Evolutionary conservation across 2,329 filamentous ascomycete species (phyloP), one percentile per base, ranked within the genome.

Genomic region (Beauveria australis): DNA sequence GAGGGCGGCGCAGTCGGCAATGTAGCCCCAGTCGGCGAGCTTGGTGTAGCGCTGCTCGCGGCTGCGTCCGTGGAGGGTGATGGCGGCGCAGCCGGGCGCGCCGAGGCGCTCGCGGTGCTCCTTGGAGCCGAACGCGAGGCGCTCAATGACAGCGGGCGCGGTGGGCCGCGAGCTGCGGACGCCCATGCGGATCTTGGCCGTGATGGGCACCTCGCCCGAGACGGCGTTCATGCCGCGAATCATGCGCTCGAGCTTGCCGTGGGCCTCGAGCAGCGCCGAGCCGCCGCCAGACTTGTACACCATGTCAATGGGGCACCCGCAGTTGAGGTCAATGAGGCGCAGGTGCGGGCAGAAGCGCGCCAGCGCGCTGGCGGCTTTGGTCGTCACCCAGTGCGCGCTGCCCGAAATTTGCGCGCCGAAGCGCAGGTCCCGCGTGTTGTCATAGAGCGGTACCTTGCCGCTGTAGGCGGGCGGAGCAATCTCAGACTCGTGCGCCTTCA

Each of bases 211-310:
- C 67, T 95, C 89, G 48, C 89, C 88, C 3, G 92, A 96, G 12
- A 97, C 91, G 47, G 87, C 84, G 70, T 96, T 97, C 94, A 99
- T 99, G 67, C 94, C 94, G 64, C 92, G 85, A 48, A 99, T 81
- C 75, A 97, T 97, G 74, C 93, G 93, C 74, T 97, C 92, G 54
- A 99, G 78, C 75, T 97, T 97, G 61, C 86, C 86, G 33, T 85
- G 89, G 59, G 87, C 81, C 68, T 99, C 94, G n/a, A 99, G 85
- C 18, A 99, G 83, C 1, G 91, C 93, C 22, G 93, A 96, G 4
- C 94, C 94, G 46, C 90, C 91, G 55, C 94, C 94, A 51, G 88
- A 82, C 67, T 92, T 87, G 79, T 86, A 97, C 56, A 99, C 88
- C 67, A 97, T 84, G 71, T 99, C 94, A 70, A 99, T 97, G 4